Conservation (phyloP, 1,139 yeast species). For the Yamadazyma trypodendri region DNA sequence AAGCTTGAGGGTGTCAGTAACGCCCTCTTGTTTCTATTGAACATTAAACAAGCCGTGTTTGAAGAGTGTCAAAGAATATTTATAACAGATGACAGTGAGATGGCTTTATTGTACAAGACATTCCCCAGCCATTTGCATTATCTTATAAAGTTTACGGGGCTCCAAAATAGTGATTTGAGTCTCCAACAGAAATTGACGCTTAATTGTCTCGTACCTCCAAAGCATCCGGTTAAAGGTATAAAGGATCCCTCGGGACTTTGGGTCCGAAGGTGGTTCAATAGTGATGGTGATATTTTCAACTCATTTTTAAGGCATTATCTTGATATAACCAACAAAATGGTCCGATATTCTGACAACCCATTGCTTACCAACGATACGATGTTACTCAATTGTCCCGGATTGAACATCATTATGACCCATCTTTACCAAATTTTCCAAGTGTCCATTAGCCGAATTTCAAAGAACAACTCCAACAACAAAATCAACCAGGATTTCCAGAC, state of each 20-base stretch:
- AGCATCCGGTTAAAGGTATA: constrained; percentile 54
- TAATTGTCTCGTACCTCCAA: constrained; percentile 49
- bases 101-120: constrained; percentile 7
- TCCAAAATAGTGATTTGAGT: constrained; percentile 17
- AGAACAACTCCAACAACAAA: constrained; percentile 16
- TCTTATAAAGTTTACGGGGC: constrained; percentile 37
- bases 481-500: constrained; percentile 12
- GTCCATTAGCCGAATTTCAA: constrained; percentile 33
- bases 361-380: constrained; percentile 2
- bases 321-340: constrained; percentile 16
- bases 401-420: constrained; percentile 37
- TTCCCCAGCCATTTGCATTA: constrained; percentile 44
- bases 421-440: constrained; percentile 36
- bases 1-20: constrained; percentile 60
- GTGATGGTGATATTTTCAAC: constrained; percentile 66
- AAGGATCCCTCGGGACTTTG: constrained; percentile 65
- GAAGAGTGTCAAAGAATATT: constrained; percentile 13
- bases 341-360: constrained; percentile 4
- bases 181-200: constrained; percentile 26
- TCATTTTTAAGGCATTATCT: constrained; percentile 73
- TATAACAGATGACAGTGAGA: neutral
- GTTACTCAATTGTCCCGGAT: constrained; percentile 32
- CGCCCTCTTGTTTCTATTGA: constrained; percentile 60
- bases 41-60: constrained; percentile 46
- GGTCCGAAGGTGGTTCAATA: constrained; percentile 54